These are phyloP conservation scores for Ramaria sp. DNA, from an alignment of 768 basidiomycete species.

Conservation along the genomic window DNA sequence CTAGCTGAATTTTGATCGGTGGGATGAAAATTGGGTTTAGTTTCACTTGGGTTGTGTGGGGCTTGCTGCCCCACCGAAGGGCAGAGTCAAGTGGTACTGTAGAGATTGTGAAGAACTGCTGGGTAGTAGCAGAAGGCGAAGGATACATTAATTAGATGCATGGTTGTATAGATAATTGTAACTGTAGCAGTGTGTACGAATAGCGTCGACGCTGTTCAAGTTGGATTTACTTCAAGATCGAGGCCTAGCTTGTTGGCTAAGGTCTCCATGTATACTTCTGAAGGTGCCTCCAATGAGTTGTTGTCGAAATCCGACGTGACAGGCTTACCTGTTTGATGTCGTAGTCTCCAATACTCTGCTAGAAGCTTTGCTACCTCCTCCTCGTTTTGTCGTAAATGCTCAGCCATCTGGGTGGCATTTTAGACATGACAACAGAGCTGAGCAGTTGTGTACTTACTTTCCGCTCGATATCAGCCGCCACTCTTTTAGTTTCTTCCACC, in stretches of 20 bases:
- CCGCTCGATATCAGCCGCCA: conserved; percentile 56
- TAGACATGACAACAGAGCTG: neutral
- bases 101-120: conserved; percentile 41
- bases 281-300: neutral
- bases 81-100: conserved; percentile 52
- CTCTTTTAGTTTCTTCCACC: conserved; percentile 61
- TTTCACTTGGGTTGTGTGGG: conserved; percentile 66
- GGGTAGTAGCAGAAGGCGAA: conserved; percentile 14
- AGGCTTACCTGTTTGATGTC: conserved; percentile 59
- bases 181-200: conserved; percentile 10
- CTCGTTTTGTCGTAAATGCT: conserved; percentile 66
- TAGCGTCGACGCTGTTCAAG: neutral
- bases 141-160: conserved; percentile 2
- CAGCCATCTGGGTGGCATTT: conserved; percentile 45
- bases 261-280: conserved; percentile 83
- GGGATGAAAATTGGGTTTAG: conserved; percentile 27
- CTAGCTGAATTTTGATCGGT: too few species aligned
- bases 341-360: conserved; percentile 71
- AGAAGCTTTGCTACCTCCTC: conserved; percentile 72
- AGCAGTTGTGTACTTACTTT: conserved; percentile 32
- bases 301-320: neutral
- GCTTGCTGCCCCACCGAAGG: conserved; percentile 43
- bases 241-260: conserved; percentile 72
- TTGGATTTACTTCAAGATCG: conserved; percentile 22
- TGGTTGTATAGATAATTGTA: conserved; percentile 1